Conservation (phyloP, 2,329 filamentous ascomycete species). For the Piedraia hortae region DNA sequence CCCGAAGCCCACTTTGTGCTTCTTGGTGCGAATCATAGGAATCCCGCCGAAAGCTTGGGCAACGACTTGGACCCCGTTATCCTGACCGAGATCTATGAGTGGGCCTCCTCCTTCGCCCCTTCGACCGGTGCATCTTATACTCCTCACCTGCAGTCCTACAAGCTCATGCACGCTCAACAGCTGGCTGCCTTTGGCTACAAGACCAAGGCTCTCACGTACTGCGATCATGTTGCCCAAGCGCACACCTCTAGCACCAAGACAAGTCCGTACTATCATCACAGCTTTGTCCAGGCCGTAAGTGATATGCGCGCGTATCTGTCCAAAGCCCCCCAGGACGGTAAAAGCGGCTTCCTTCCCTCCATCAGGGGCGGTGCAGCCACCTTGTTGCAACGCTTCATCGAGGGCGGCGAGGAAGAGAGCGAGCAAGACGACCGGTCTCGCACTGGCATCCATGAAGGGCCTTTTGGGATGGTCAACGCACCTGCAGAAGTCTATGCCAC, state of each 20-base stretch:
- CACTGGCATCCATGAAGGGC: too few species aligned
- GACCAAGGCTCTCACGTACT: conserved; percentile 70
- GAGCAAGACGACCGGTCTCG: too few species aligned
- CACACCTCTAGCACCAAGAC: conserved; percentile 58
- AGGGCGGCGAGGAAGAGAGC: conserved; percentile 40
- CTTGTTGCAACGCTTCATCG: conserved; percentile 88
- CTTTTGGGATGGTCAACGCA: too few species aligned
- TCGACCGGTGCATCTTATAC: conserved; percentile 15
- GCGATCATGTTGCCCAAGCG: conserved; percentile 49
- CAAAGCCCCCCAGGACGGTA: conserved; percentile 41
- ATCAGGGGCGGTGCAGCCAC: conserved; percentile 67
- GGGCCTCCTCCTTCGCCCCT: conserved; percentile 42
- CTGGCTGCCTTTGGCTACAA: conserved; percentile 63
- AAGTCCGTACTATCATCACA: conserved; percentile 61
- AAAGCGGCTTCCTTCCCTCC: conserved; percentile 65
- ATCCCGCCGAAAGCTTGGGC: conserved; percentile 34
- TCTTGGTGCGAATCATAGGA: conserved; percentile 57
- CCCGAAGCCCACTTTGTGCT: conserved; percentile 51
- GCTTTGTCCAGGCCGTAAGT: conserved; percentile 49
- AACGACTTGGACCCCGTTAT: conserved; percentile 67
- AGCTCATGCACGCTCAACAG: conserved; percentile 60
- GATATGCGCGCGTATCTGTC: conserved; percentile 62
- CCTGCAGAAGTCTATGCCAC: too few species aligned
- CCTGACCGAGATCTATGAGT: conserved; percentile 91
- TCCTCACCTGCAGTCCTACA: conserved; percentile 73